Conservation (phyloP, 2,329 filamentous ascomycete species). For the Aspergillus japonicus region DNA sequence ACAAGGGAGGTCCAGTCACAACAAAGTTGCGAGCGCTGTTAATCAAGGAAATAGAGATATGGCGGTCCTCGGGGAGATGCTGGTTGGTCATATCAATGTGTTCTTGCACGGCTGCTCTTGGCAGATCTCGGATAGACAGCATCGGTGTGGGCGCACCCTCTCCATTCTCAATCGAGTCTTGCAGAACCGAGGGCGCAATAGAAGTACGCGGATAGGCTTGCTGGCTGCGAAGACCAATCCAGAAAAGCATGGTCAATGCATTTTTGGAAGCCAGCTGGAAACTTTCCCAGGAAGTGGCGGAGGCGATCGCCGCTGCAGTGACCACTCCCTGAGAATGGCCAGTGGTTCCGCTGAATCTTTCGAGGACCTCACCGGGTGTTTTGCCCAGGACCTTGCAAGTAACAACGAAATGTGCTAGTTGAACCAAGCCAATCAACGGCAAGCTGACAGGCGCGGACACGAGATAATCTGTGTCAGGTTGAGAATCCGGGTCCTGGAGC, state of each 20-base stretch:
- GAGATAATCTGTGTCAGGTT: slow-evolving; percentile 90
- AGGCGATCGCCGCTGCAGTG: slow-evolving; percentile 85
- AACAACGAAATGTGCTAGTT: slow-evolving; percentile 92
- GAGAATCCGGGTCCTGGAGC: slow-evolving; percentile 84
- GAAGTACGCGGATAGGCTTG: slow-evolving; percentile 96
- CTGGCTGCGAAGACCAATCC: slow-evolving; percentile 96
- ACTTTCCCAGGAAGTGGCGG: slow-evolving; percentile 88
- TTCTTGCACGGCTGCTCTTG: slow-evolving; percentile 83
- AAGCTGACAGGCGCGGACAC: slow-evolving; percentile 94
- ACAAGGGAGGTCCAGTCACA: slow-evolving; percentile 92
- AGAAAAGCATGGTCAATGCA: slow-evolving; percentile 91
- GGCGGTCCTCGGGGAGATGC: slow-evolving; percentile 86
- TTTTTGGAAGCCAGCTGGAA: slow-evolving; percentile 77
- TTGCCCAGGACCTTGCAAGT: slow-evolving; percentile 89
- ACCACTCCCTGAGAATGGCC: slow-evolving; percentile 97
- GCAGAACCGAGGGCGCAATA: slow-evolving; percentile 82
- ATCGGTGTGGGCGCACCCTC: slow-evolving; percentile 96
- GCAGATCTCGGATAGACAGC: slow-evolving; percentile 93
- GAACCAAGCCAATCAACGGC: slow-evolving; percentile 91
- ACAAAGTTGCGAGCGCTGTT: slow-evolving; percentile 98
- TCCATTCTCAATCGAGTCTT: slow-evolving; percentile 89
- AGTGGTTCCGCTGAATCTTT: slow-evolving; percentile 81
- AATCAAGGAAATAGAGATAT: slow-evolving; percentile 91
- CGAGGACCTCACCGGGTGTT: slow-evolving; percentile 82
- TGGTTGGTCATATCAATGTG: slow-evolving; percentile 97